Conservation (phyloP, 306 rosid genomes). For the Phaseolus lunatus region DNA sequence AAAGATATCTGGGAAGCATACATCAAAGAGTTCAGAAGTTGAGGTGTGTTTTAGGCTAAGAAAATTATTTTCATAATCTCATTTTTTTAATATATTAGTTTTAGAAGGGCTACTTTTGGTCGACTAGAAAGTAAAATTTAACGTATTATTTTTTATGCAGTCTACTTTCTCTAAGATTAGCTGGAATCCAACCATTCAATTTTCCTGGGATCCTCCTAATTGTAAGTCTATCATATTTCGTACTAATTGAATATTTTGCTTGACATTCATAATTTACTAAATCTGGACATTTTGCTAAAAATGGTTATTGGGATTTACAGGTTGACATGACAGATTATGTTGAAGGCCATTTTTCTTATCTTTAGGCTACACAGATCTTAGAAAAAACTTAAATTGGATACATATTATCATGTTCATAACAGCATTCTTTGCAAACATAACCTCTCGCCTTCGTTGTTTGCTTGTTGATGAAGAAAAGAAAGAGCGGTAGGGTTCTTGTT, state of each 20-base stretch:
- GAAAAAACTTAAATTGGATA: conserved; percentile 67
- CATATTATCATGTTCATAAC: conserved; percentile 67
- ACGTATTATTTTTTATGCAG: conserved; percentile 50
- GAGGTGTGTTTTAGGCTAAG: conserved; percentile 54
- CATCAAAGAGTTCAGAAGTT: conserved; percentile 54
- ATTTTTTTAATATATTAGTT: not conserved
- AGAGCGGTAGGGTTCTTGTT: conserved; percentile 36
- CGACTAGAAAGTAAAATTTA: conserved; percentile 13
- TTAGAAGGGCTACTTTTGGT: not conserved
- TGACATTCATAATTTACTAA: conserved; percentile 25
- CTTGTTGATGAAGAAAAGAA: conserved; percentile 32
- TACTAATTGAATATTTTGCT: not conserved
- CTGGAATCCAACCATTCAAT: conserved; percentile 64
- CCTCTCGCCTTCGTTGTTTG: conserved; percentile 38
- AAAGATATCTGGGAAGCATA: conserved; percentile 48
- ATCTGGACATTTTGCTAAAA: conserved; percentile 34
- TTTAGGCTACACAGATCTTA: conserved; percentile 70
- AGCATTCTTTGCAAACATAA: conserved; percentile 49
- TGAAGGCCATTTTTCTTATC: conserved; percentile 74
- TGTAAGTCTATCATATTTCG: conserved; percentile 48
- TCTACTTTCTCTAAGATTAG: conserved; percentile 57
- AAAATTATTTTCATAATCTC: conserved; percentile 44
- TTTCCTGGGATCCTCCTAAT: conserved; percentile 62
- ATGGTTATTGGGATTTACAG: conserved; percentile 54
- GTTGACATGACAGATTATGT: conserved; percentile 67